Conservation (phyloP, 2,329 filamentous ascomycete genomes). For the Akanthomyces lecanii region DNA sequence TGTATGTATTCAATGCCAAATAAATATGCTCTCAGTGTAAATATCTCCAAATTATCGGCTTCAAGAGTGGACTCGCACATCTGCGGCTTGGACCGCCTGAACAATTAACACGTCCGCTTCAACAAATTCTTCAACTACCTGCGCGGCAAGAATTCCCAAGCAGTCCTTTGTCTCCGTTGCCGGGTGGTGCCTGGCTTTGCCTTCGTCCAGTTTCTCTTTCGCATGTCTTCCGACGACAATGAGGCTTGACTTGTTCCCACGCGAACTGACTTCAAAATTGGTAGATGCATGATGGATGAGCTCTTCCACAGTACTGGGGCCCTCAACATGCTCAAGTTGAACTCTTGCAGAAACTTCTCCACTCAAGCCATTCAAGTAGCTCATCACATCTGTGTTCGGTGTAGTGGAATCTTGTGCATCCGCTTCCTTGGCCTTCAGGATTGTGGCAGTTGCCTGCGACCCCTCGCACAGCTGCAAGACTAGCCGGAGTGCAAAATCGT, state of each 20-base stretch:
- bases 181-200: slow-evolving; percentile 20
- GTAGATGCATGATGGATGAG: slow-evolving; percentile 22
- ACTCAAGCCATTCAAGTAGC: slow-evolving; percentile 15
- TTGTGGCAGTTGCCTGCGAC: slow-evolving; percentile 70
- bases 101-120: slow-evolving; percentile 26
- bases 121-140: slow-evolving; percentile 23
- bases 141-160: slow-evolving; percentile 23
- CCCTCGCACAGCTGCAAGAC: slow-evolving; percentile 82
- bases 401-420: slow-evolving; percentile 6
- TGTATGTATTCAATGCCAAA: background rate
- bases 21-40: background rate
- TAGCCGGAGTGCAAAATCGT: slow-evolving; percentile 72
- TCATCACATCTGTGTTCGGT: slow-evolving; percentile 17
- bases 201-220: slow-evolving; percentile 20
- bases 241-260: slow-evolving; percentile 19
- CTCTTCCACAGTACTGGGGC: slow-evolving; percentile 22
- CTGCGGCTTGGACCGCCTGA: slow-evolving; percentile 17
- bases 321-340: slow-evolving; percentile 21
- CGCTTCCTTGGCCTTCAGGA: slow-evolving; percentile 40
- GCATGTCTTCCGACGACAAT: slow-evolving; percentile 25
- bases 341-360: slow-evolving; percentile 19
- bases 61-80: background rate
- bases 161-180: slow-evolving; percentile 23
- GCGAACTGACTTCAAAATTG: background rate
- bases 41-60: background rate